A percentile compares a stretch with the other conserved stretches of the same genome.
These are phyloP conservation scores for Mycena indigotica DNA, from an alignment of 768 basidiomycete genomes.

Conservation along the genomic window DNA sequence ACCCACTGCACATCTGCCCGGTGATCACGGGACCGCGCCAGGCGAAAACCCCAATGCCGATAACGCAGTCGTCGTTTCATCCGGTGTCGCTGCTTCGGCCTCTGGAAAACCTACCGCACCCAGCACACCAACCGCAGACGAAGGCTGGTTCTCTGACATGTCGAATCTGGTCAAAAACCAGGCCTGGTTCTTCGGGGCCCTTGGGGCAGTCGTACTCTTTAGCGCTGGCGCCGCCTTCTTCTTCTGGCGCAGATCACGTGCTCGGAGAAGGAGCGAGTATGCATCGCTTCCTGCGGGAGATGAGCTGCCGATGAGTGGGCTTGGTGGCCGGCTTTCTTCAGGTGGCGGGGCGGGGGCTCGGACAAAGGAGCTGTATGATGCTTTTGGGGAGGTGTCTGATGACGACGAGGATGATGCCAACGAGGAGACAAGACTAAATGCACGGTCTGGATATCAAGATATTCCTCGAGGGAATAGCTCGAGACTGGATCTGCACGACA, in stretches of 20 bases:
- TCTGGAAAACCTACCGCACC: slow-evolving; percentile 34
- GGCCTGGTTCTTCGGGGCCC: slow-evolving; percentile 88
- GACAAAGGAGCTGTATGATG: slow-evolving; percentile 93
- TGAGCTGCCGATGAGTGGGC: slow-evolving; percentile 75
- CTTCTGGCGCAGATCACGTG: slow-evolving; percentile 72
- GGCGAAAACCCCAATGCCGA: slow-evolving; percentile 79
- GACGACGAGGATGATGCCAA: slow-evolving; percentile 78
- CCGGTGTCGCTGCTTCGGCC: slow-evolving; percentile 28
- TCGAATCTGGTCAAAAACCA: slow-evolving; percentile 70
- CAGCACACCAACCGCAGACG: slow-evolving; percentile 64
- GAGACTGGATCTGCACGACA: neutral
- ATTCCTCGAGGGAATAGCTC: neutral
- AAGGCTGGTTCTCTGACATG: slow-evolving; percentile 85
- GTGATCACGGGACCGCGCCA: slow-evolving; percentile 76
- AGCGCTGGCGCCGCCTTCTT: slow-evolving; percentile 68
- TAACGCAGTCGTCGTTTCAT: slow-evolving; percentile 11
- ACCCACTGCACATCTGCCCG: slow-evolving; percentile 85
- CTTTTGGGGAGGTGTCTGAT: slow-evolving; percentile 89
- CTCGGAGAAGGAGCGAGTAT: slow-evolving; percentile 51
- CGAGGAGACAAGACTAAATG: slow-evolving; percentile 42
- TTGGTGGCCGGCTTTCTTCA: slow-evolving; percentile 43
- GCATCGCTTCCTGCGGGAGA: slow-evolving; percentile 61
- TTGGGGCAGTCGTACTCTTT: slow-evolving; percentile 78
- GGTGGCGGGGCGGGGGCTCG: slow-evolving; percentile 44
- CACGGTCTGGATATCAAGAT: slow-evolving; percentile 2